Evolutionary conservation across 1,139 yeast genomes (phyloP), one percentile per base, ranked within the genome.

Genomic region (Sugiyamaella novakii): DNA sequence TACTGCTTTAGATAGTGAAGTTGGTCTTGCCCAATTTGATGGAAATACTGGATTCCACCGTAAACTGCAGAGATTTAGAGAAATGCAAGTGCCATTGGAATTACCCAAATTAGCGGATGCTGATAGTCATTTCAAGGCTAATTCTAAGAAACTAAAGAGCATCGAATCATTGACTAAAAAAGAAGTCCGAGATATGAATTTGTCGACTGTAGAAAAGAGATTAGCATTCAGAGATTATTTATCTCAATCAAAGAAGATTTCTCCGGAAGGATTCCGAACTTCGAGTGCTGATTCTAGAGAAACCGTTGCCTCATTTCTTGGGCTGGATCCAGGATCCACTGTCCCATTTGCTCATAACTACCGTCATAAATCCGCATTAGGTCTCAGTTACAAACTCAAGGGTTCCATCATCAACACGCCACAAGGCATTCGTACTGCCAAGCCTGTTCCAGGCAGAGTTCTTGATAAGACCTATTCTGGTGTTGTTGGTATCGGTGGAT

Each of bases 371-470:
- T 48, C 59, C 11, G 59, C 59, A 12, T 56, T 61, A 24, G 67
- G 67, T 22, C 56, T 62, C 25, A 64, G 65, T 46, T 88, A 87
- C 62, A 76, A 76, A 43, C 77, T 84, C 57, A 78, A 77, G 56
- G 96, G 96, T 5, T 77, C 89, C 64, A 72, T 87, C 43, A 65
- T 75, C 54, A 86, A 84, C 67, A 77, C 89, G 2, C 95, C 95
- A 27, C 79, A 83, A 58, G 96, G 96, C 42, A 70, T 83, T 33
- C 72, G 76, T 48, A 74, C 79, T 50, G 79, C 80, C 29, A 72
- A 73, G 50, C 73, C 83, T 30, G 83, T 81, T 11, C 85, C 86
- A 12, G 96, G 94, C 54, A 81, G 96, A 72, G 70, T 79, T 39
- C 71, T 84, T 34, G 51, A 43, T 22, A 35, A 35, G 15, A 38